These are phyloP conservation scores for Licmophora abbreviata DNA, from an alignment of 108 stramenopile genomes.

Conservation along the genomic window DNA sequence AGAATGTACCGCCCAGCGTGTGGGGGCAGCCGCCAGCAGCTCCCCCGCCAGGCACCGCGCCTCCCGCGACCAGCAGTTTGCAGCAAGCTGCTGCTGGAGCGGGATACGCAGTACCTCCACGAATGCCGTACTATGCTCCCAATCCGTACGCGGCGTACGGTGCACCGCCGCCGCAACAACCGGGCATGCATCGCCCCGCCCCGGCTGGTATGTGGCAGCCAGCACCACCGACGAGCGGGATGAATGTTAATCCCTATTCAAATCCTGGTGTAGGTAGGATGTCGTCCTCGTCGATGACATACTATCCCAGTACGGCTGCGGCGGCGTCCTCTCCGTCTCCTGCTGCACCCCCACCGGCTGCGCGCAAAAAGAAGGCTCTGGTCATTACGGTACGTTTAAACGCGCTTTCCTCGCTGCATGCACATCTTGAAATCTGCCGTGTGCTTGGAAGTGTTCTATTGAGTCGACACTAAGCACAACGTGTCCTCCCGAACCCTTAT, in stretches of 20 bases:
- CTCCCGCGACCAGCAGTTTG: no score
- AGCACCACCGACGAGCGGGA: slow-evolving; percentile 1
- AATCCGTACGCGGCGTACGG: not conserved
- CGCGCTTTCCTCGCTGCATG: not conserved
- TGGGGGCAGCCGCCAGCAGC: no score
- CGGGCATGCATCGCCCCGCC: slow-evolving; percentile 1
- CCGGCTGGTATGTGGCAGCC: slow-evolving; percentile 3
- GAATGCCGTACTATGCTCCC: no score
- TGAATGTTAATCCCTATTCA: no score
- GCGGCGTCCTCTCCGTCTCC: slow-evolving; percentile 13
- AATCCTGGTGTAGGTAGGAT: no score
- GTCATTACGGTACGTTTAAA: slow-evolving; percentile 26
- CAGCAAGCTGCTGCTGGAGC: slow-evolving; percentile 4
- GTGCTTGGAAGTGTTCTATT: slow-evolving; percentile 1
- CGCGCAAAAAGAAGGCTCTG: slow-evolving; percentile 17
- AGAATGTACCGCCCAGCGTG: no score
- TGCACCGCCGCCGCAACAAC: not conserved
- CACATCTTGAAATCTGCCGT: slow-evolving; percentile 1
- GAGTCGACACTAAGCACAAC: not conserved
- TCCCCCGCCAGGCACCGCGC: no score
- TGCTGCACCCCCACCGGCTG: slow-evolving; percentile 10
- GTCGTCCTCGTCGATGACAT: not conserved
- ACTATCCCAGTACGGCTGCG: not conserved
- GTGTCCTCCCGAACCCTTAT: not conserved
- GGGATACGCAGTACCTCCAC: slow-evolving; percentile 1